Percentiles rank a stretch among this genome's conserved stretches.
Conservation (phyloP, 2,329 filamentous ascomycete species). For the Aspergillus tubingensis region DNA sequence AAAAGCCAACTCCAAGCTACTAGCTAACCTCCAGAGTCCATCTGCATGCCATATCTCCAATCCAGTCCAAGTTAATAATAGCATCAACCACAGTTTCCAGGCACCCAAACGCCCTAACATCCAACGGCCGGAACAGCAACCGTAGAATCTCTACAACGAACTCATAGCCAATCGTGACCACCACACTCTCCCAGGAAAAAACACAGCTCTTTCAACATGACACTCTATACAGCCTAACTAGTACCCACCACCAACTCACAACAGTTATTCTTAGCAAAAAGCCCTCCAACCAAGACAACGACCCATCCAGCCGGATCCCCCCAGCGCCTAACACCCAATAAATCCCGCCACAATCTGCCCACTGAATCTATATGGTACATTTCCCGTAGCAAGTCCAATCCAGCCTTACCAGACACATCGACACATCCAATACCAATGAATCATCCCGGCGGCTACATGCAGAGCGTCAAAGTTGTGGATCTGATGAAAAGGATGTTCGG, state of each 20-base stretch:
- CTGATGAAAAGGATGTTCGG: background rate
- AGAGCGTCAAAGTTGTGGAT: background rate
- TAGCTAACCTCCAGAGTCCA: too few relatives aligned
- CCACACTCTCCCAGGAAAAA: background rate
- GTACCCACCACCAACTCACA: background rate
- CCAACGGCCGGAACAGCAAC: background rate
- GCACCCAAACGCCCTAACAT: background rate
- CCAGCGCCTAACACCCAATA: background rate
- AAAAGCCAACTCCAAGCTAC: too few relatives aligned
- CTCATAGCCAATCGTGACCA: background rate
- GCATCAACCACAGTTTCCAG: background rate
- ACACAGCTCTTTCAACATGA: background rate
- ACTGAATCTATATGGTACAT: background rate
- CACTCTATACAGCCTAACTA: background rate
- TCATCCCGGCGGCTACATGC: background rate
- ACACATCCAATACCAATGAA: background rate
- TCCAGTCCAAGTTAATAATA: background rate
- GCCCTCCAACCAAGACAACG: too few relatives aligned
- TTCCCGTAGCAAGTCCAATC: background rate
- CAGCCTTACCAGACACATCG: background rate
- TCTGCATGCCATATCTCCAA: background rate
- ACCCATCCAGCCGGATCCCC: background rate
- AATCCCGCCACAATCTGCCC: background rate
- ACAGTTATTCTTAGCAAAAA: constrained; percentile 10
- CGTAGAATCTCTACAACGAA: background rate